Base-by-base conservation (phyloP, 176 grass and related monocot genomes). In the Oryza nivara region DNA sequence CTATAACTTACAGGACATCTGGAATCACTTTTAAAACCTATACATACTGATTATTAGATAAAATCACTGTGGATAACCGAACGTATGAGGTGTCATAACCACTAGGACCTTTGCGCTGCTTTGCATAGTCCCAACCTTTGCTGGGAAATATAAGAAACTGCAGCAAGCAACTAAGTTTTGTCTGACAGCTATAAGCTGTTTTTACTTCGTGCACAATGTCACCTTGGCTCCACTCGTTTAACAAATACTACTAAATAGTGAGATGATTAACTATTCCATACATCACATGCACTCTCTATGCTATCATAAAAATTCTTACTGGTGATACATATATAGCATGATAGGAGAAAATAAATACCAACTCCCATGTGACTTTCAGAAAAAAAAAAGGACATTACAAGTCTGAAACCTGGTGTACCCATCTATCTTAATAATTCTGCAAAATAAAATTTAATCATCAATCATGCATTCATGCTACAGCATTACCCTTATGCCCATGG, bases 251-350 rank as follows among this genome's bases (percentile, higher is more conserved):
- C 36, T 71, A 70, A 82, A 49, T 20, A 71, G 23, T 20, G 65
- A 20, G 16, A 47, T 13, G 0, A 84, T 40, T 40, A 41, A 30
- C 25, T 72, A 43, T n/a, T 77, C 5, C 28, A 79, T 41, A 1
- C 10, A 26, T 25, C 2, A 0, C 5, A 1, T 75, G 64, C 14
- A 68, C 14, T 28, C 11, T 15, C 12, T 20, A 58, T 20, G 15
- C 19, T 76, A 67, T 67, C 72, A 67, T 78, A 3, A 19, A 30
- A 79, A 36, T 76, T 20, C 75, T 25, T 41, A 76, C 11, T 67
- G 46, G 12, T 32, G 17, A 46, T 19, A 68, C 49, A 4, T 8
- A 38, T 22, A 51, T 67, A 38, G 34, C 30, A 84, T 76, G 34
- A 48, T 51, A 36, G 58, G 12, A 15, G 6, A 17, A 52, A 75